These are phyloP conservation scores for Myrmaecium sp. DNA, from an alignment of 2,329 filamentous ascomycete genomes.

Conservation along the genomic window DNA sequence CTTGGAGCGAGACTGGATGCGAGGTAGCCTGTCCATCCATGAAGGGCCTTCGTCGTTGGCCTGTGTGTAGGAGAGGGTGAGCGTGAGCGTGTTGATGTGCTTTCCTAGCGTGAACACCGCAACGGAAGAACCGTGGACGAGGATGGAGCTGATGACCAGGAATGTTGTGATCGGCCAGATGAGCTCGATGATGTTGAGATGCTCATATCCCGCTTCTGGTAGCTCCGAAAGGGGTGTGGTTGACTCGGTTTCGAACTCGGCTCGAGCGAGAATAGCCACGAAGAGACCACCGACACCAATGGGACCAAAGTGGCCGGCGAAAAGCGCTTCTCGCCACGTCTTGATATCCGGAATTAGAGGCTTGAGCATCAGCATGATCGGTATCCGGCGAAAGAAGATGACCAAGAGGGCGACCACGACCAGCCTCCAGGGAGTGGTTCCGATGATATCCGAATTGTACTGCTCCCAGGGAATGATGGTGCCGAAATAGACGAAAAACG, in stretches of 20 bases:
- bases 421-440: constrained; percentile 72
- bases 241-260: constrained; percentile 64
- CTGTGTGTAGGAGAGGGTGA: constrained; percentile 92
- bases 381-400: constrained; percentile 87
- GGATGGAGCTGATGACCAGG: constrained; percentile 80
- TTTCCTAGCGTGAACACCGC: constrained; percentile 96
- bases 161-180: constrained; percentile 97
- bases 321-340: constrained; percentile 92
- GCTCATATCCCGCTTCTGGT: constrained; percentile 39
- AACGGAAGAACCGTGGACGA: constrained; percentile 94
- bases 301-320: constrained; percentile 92
- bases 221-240: constrained; percentile 56
- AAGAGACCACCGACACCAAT: constrained; percentile 97
- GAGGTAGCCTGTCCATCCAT: constrained; percentile 89
- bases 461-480: constrained; percentile 93
- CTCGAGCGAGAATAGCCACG: constrained; percentile 77
- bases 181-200: constrained; percentile 58
- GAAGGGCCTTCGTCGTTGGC: constrained; percentile 74
- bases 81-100: constrained; percentile 86
- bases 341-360: constrained; percentile 92
- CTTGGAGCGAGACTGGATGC: constrained; percentile 67
- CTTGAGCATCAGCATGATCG: constrained; percentile 82
- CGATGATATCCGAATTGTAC: constrained; percentile 58
- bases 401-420: constrained; percentile 90
- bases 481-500: constrained; percentile 95